These are phyloP conservation scores for Aquanectria penicillioides DNA, from an alignment of 2,329 filamentous ascomycete species.

Conservation along the genomic window DNA sequence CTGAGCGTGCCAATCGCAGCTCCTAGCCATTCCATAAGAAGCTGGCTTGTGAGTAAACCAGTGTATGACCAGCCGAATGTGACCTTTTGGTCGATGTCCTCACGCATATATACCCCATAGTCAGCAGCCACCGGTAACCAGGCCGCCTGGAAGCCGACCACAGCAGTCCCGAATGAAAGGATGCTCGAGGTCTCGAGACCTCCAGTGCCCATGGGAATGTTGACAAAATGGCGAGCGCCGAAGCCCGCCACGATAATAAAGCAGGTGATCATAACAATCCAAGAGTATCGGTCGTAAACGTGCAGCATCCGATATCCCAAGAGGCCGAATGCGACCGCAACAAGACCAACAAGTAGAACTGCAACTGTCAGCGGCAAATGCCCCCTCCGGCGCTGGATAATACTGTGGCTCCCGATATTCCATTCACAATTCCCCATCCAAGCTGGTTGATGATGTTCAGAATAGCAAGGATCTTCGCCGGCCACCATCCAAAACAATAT, in stretches of 20 bases:
- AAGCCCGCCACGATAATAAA: background rate
- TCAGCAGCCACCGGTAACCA: background rate
- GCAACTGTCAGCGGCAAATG: background rate
- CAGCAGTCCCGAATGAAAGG: background rate
- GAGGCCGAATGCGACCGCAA: background rate
- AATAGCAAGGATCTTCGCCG: background rate
- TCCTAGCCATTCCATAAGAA: background rate
- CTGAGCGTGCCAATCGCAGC: background rate
- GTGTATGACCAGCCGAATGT: background rate
- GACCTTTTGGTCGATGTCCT: background rate
- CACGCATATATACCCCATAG: background rate
- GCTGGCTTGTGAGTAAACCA: background rate
- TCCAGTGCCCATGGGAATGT: background rate
- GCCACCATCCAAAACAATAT: slow-evolving; percentile 1
- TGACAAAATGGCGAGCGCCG: background rate
- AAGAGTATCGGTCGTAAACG: background rate
- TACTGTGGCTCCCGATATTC: background rate
- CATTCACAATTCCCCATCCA: slow-evolving; percentile 3
- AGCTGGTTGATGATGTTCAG: background rate
- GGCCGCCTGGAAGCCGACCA: background rate
- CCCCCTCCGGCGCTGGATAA: background rate
- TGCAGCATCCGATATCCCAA: background rate
- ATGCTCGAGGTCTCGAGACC: background rate
- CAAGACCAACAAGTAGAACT: background rate
- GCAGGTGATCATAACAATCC: background rate